phyloP scores from a whole-genome alignment of 768 basidiomycete genomes.

The Rickenella mellea region DNA sequence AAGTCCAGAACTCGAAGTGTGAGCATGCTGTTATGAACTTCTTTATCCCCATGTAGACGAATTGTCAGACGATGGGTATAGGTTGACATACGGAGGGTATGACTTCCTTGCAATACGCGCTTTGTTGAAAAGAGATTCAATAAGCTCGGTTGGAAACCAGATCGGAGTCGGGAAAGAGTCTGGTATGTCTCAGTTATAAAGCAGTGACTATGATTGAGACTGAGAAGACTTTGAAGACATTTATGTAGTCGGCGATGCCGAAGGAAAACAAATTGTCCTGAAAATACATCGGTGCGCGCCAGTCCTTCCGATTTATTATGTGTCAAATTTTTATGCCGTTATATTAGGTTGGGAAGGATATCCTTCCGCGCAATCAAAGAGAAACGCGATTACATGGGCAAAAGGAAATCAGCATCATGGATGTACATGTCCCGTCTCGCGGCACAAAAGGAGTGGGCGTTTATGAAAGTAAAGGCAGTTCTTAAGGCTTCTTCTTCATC shows the following conservation, averaged over 20 bases:
- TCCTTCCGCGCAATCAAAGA: constrained; percentile 95
- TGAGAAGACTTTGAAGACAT: constrained; percentile 45
- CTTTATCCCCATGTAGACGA: constrained; percentile 1
- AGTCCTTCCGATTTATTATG: background rate
- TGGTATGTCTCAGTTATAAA: constrained; percentile 36
- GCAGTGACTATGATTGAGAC: background rate
- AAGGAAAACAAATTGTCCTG: constrained; percentile 80
- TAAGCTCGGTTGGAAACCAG: constrained; percentile 92
- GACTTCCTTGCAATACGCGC: constrained; percentile 93
- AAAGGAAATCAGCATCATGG: constrained; percentile 94
- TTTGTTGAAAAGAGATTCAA: constrained; percentile 79
- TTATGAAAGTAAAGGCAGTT: constrained; percentile 79
- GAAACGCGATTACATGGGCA: constrained; percentile 93
- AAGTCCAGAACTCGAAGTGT: constrained; percentile 93
- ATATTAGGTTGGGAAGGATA: constrained; percentile 79
- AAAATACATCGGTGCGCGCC: constrained; percentile 79
- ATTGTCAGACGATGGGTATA: constrained; percentile 84
- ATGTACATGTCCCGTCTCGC: constrained; percentile 98
- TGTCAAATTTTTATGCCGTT: constrained; percentile 3
- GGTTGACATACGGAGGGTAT: constrained; percentile 97
- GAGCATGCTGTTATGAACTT: constrained; percentile 13
- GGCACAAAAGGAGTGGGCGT: constrained; percentile 96
- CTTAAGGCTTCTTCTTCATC: constrained; percentile 1
- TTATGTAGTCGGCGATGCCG: constrained; percentile 79
- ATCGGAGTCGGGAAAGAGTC: constrained; percentile 99